These are phyloP conservation scores for Vanrija sp. DNA, from an alignment of 1,284 basidiomycete genomes.

Conservation along the genomic window DNA sequence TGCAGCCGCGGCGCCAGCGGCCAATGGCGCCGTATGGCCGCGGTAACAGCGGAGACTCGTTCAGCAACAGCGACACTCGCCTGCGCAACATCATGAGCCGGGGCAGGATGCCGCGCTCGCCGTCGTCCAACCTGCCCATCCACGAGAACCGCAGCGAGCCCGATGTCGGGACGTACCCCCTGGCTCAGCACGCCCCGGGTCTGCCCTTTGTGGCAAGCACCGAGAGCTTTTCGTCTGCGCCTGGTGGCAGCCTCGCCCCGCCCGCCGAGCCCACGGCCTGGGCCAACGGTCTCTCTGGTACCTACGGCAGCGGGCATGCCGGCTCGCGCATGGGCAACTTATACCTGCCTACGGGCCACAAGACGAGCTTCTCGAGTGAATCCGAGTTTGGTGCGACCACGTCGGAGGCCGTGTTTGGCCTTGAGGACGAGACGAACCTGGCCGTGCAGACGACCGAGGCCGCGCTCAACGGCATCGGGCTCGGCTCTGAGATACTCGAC, in stretches of 20 bases:
- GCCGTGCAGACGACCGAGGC: background rate
- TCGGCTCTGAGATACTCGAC: constrained; percentile 3
- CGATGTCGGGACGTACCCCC: background rate
- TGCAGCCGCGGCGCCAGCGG: background rate
- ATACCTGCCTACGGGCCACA: constrained; percentile 7
- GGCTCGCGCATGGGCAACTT: constrained; percentile 2
- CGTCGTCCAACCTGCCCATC: background rate
- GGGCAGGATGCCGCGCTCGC: constrained; percentile 5
- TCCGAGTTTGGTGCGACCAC: constrained; percentile 20
- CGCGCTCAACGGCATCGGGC: background rate
- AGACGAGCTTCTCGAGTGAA: constrained; percentile 16
- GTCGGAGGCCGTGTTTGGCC: constrained; percentile 21
- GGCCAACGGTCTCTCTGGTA: background rate
- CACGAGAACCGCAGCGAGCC: background rate
- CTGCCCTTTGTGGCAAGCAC: background rate
- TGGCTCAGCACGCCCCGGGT: background rate
- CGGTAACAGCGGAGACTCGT: constrained; percentile 5
- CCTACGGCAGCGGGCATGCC: background rate
- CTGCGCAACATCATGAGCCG: constrained; percentile 9
- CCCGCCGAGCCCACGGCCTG: background rate
- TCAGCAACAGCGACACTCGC: background rate
- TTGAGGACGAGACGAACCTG: constrained; percentile 16
- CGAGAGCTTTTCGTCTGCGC: background rate
- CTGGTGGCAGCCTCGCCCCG: background rate
- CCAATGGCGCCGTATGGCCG: constrained; percentile 3